phyloP scores from a whole-genome alignment of 805 yeast species.

The Wickerhamiella musiphila region DNA sequence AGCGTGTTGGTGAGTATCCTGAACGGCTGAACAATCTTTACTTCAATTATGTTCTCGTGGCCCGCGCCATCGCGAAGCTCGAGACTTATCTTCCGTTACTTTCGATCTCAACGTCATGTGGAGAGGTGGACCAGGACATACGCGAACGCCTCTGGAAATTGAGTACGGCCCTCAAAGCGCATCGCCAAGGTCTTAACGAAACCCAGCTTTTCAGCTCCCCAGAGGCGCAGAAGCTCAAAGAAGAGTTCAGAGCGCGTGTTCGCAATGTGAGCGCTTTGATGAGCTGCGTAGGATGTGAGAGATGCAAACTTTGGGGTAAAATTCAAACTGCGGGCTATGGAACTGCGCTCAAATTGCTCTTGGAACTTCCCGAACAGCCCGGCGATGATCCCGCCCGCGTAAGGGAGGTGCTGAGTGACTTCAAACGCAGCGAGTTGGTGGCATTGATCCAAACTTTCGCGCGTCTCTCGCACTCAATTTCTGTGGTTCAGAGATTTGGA shows the following conservation, averaged over 20 bases:
- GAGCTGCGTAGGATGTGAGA: slow-evolving; percentile 98
- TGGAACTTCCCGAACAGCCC: slow-evolving; percentile 49
- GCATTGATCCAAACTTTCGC: slow-evolving; percentile 87
- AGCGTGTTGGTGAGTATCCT: slow-evolving; percentile 74
- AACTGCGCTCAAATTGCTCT: slow-evolving; percentile 77
- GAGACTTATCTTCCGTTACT: slow-evolving; percentile 34
- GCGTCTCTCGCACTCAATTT: slow-evolving; percentile 70
- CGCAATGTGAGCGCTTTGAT: slow-evolving; percentile 79
- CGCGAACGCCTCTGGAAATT: slow-evolving; percentile 28
- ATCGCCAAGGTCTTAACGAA: slow-evolving; percentile 31
- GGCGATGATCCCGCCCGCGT: slow-evolving; percentile 27
- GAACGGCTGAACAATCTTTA: slow-evolving; percentile 82
- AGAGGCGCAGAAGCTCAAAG: slow-evolving; percentile 39
- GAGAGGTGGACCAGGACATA: slow-evolving; percentile 28
- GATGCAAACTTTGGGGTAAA: slow-evolving; percentile 97
- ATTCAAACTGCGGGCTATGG: slow-evolving; percentile 96
- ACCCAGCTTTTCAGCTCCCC: slow-evolving; percentile 27
- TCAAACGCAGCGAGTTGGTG: slow-evolving; percentile 69
- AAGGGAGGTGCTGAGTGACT: slow-evolving; percentile 33
- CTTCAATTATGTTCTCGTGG: slow-evolving; percentile 77
- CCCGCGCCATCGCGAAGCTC: slow-evolving; percentile 62
- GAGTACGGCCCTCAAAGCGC: slow-evolving; percentile 18
- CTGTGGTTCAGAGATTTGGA: slow-evolving; percentile 51
- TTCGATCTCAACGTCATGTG: slow-evolving; percentile 29
- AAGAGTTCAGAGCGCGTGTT: slow-evolving; percentile 73